Percentiles rank a stretch among this genome's conserved stretches.
Evolutionary conservation across 495 filamentous ascomycete genomes (phyloP).

Genomic region (Neurospora pannonica): DNA sequence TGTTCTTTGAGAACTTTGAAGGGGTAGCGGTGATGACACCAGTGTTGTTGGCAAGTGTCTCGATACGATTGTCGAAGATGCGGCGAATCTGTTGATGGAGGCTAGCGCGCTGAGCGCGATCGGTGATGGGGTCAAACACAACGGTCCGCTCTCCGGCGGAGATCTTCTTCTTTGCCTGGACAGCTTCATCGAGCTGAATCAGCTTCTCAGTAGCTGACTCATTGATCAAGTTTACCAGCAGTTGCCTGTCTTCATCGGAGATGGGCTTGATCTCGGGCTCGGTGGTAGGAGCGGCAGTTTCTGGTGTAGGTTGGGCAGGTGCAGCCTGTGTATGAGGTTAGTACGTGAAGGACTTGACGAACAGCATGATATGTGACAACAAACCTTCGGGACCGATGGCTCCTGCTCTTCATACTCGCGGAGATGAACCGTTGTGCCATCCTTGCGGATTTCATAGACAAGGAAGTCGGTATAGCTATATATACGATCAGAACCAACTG

Average conservation of each 20-base stretch:
- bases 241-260: conserved; percentile 12
- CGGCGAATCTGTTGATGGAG: conserved; percentile 40
- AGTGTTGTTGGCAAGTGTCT: conserved; percentile 17
- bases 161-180: conserved; percentile 17
- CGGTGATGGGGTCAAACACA: conserved; percentile 25
- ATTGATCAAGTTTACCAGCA: conserved; percentile 20
- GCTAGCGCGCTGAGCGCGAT: conserved; percentile 27
- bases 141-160: conserved; percentile 13
- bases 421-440: conserved; percentile 74
- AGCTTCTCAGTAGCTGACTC: conserved; percentile 22
- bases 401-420: conserved; percentile 39
- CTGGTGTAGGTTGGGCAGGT: background rate
- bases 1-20: conserved; percentile 17
- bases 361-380: conserved; percentile 5
- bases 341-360: background rate
- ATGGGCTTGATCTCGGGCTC: conserved; percentile 7
- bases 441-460: conserved; percentile 80
- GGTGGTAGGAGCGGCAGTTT: background rate
- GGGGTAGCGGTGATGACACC: conserved; percentile 29
- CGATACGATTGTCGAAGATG: conserved; percentile 26
- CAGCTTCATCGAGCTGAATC: conserved; percentile 21
- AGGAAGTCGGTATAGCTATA: conserved; percentile 86
- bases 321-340: background rate
- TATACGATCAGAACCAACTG: background rate
- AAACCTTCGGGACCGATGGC: conserved; percentile 24